Conservation (phyloP, 1,284 basidiomycete species). For the Heterobasidion irregulare region DNA sequence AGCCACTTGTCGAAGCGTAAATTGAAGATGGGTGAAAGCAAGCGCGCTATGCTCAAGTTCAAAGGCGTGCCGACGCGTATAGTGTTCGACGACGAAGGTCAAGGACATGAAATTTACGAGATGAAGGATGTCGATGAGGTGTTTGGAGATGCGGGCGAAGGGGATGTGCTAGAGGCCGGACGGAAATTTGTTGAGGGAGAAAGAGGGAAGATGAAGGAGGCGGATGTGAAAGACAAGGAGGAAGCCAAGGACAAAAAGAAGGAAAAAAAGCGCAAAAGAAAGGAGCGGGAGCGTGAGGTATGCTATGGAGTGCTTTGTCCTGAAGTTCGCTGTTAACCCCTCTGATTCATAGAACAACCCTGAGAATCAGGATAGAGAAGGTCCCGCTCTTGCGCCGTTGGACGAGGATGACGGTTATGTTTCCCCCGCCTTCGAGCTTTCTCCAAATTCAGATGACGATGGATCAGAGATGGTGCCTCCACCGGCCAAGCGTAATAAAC, state of each 20-base stretch:
- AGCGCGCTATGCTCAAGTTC: constrained; percentile 65
- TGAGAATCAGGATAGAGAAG: constrained; percentile 17
- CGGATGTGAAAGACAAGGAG: constrained; percentile 72
- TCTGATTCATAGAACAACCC: background rate
- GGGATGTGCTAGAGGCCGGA: constrained; percentile 62
- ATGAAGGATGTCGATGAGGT: constrained; percentile 68
- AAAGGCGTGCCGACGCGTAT: constrained; percentile 52
- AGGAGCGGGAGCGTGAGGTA: constrained; percentile 75
- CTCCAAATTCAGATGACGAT: constrained; percentile 36
- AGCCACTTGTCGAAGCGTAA: constrained; percentile 51
- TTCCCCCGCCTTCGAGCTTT: constrained; percentile 64
- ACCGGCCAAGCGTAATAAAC: constrained; percentile 28
- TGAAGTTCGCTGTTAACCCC: constrained; percentile 4
- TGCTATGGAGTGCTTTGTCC: constrained; percentile 15
- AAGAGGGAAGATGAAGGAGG: constrained; percentile 59
- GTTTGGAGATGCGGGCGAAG: constrained; percentile 39
- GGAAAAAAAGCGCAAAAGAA: constrained; percentile 79
- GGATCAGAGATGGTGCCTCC: constrained; percentile 26
- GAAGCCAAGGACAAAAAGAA: constrained; percentile 83
- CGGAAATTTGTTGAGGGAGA: constrained; percentile 68
- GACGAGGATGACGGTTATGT: constrained; percentile 61
- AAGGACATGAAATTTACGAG: constrained; percentile 75
- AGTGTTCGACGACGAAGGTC: constrained; percentile 83
- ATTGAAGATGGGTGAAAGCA: constrained; percentile 66
- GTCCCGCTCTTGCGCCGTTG: constrained; percentile 23